These are phyloP conservation scores for Monosporascus sp. DNA, from an alignment of 2,329 filamentous ascomycete species.

Conservation along the genomic window DNA sequence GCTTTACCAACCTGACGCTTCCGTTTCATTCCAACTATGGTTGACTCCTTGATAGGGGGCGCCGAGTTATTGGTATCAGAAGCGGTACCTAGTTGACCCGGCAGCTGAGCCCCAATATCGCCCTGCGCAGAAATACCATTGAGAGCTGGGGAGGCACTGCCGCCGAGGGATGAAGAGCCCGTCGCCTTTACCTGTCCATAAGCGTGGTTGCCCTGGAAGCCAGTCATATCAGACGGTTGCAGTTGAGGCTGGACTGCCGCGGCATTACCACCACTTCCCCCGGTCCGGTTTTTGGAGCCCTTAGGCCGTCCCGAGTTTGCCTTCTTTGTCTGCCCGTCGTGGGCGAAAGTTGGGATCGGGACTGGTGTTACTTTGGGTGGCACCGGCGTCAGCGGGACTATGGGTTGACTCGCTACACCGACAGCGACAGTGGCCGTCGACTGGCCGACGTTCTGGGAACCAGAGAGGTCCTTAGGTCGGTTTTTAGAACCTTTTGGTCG, in stretches of 20 bases:
- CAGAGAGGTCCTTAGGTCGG: slow-evolving; percentile 32
- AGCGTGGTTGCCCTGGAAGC: slow-evolving; percentile 5
- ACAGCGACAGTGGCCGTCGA: slow-evolving; percentile 4
- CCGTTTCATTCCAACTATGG: slow-evolving; percentile 27
- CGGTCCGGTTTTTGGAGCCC: slow-evolving; percentile 32
- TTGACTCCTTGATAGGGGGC: slow-evolving; percentile 23
- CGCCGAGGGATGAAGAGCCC: slow-evolving; percentile 8
- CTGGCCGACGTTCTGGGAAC: slow-evolving; percentile 20
- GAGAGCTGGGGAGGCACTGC: slow-evolving; percentile 6
- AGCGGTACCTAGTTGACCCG: slow-evolving; percentile 4
- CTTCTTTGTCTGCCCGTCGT: slow-evolving; percentile 24
- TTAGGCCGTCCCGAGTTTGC: slow-evolving; percentile 30
- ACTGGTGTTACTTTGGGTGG: slow-evolving; percentile 27
- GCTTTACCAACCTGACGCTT: slow-evolving; percentile 22
- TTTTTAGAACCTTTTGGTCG: slow-evolving; percentile 51
- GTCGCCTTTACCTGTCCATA: slow-evolving; percentile 6
- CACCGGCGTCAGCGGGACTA: slow-evolving; percentile 9
- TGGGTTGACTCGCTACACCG: slow-evolving; percentile 3
- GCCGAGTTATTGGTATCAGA: slow-evolving; percentile 10
- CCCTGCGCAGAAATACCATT: slow-evolving; percentile 12
- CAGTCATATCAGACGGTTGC: slow-evolving; percentile 7
- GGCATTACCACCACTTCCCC: slow-evolving; percentile 8
- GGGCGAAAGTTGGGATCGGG: slow-evolving; percentile 22
- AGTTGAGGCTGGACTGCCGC: slow-evolving; percentile 9
- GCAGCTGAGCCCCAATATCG: slow-evolving; percentile 14